Base-by-base conservation (phyloP, 208 protist genomes). In the Crithidia fasciculata region DNA sequence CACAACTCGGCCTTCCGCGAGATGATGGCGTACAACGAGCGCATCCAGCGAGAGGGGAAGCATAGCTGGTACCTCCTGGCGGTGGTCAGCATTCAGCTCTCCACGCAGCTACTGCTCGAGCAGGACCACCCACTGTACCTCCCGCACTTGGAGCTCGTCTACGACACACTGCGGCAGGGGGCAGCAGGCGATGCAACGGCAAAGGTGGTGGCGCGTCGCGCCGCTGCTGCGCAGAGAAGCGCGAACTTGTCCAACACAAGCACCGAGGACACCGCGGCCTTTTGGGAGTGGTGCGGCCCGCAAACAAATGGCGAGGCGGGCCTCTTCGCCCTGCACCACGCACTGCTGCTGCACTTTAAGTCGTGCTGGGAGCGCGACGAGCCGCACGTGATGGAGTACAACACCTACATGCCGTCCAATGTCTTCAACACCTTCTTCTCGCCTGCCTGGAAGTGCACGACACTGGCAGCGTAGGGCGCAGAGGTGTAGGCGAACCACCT, bases 381-480 rank as follows among this genome's bases (percentile, higher is more conserved):
- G 60, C 93, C 93, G n/a, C 85, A 90, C 45, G 88, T 95, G 54
- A 95, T 95, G 93, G 84, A 87, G 57, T 95, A 94, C 80, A 86
- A 83, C 68, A 91, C 80, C 28, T 95, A 93, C 66, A 86, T 95
- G 58, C 58, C 75, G 8, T 50, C 81, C 18, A 84, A 76, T 15
- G 90, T 97, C 5, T 87, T 88, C 58, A 49, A 47, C 65, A 91
- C 78, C 18, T 96, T 94, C 76, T 92, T 96, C 76, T 67, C 54
- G 16, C 63, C 53, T 3, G 59, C 57, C 39, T 89, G 80, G 80
- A 67, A 52, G 49, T 58, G 69, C 58, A 69, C 76, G 2, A 57
- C 67, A 4, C 15, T 62, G 3, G n/a, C 61, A 2, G 49, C 64
- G 41, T 58, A 53, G 58, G 12, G 5, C 0, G 37, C 13, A 6